Evolutionary conservation across 352 stramenopile genomes (phyloP), one percentile per base, ranked within the genome.

Genomic region (Globisporangium perplexum): DNA sequence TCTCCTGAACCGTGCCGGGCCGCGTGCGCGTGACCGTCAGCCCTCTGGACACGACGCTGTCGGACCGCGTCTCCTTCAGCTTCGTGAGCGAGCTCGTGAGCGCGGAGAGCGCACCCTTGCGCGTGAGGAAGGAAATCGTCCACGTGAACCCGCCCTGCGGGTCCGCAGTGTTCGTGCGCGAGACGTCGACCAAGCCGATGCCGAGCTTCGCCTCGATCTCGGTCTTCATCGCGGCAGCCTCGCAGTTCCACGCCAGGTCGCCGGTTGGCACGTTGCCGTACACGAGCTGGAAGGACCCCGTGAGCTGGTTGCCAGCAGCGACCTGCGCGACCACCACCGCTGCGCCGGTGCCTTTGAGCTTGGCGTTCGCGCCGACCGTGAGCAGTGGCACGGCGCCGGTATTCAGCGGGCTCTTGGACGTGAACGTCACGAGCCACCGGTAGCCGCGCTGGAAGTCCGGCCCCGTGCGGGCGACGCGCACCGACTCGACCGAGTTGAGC

Each of bases 101-200:
- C 8, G 70, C 44, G 3, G 28, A 7, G 2, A 91, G 31, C 1
- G 64, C 55, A 3, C 84, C 86, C 54, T 78, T 74, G n/a, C 70
- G 46, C 15, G 80, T 92, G 41, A 96, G 63, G 55, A 98, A 98
- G 24, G 86, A 96, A 15, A 98, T 75, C n/a, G 83, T 96, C 94
- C 94, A 98, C 48, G 82, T 97, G 67, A 93, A 98, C 0, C 92
- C 91, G 6, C 81, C 82, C 57, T 97, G 82, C 6, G 76, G 63
- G 61, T 97, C 86, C 4, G 89, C 66, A 4, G 66, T 71, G 3
- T 38, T 50, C 4, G 77, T 74, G 15, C 90, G 74, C 20, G 67
- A 52, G 17, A 96, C 72, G 35, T 89, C 76, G 4, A 96, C 30
- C 1, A 65, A 72, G 0, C 81, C 81, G 4, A 88, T 65, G 23